Percentiles rank a stretch among this genome's conserved stretches.
Evolutionary conservation across 1,284 basidiomycete genomes (phyloP).

Genomic region (Trichosporon sp.): DNA sequence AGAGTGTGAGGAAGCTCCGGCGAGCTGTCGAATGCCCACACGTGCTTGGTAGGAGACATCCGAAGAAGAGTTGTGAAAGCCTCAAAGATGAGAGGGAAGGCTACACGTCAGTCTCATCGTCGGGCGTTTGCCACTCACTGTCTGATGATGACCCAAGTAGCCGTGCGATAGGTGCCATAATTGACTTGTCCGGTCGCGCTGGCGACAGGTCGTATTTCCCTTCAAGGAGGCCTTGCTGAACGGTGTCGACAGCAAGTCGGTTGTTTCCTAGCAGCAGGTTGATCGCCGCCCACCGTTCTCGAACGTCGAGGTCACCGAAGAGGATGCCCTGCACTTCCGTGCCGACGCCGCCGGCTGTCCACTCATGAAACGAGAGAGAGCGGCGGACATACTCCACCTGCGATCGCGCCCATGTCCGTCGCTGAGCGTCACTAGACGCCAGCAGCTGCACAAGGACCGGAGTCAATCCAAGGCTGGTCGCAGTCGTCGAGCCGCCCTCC

Average conservation of each 20-base stretch:
- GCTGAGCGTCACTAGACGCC: constrained; percentile 13
- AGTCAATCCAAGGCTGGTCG: constrained; percentile 26
- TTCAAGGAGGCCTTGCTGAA: constrained; percentile 34
- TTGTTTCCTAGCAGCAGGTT: constrained; percentile 22
- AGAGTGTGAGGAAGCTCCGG: constrained; percentile 59
- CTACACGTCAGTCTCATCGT: constrained; percentile 53
- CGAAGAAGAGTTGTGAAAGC: constrained; percentile 52
- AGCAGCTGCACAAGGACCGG: constrained; percentile 29
- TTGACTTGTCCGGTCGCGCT: constrained; percentile 19
- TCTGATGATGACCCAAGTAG: constrained; percentile 58
- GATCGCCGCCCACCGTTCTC: constrained; percentile 25
- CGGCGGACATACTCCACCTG: constrained; percentile 25
- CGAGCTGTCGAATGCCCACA: constrained; percentile 63
- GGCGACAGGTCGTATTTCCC: constrained; percentile 18
- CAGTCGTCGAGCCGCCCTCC: constrained; percentile 5
- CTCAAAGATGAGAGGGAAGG: constrained; percentile 62
- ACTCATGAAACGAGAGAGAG: constrained; percentile 31
- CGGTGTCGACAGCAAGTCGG: constrained; percentile 24
- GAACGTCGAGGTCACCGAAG: constrained; percentile 8
- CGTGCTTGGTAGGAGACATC: constrained; percentile 56
- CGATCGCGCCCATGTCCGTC: constrained; percentile 29
- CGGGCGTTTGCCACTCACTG: constrained; percentile 23
- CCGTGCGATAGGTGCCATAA: constrained; percentile 38
- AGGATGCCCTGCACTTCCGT: constrained; percentile 28
- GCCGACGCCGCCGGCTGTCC: constrained; percentile 31